Evolutionary conservation across 148 eudicot genomes (phyloP), one percentile per base, ranked within the genome.

Genomic region (Persicaria tinctoria): DNA sequence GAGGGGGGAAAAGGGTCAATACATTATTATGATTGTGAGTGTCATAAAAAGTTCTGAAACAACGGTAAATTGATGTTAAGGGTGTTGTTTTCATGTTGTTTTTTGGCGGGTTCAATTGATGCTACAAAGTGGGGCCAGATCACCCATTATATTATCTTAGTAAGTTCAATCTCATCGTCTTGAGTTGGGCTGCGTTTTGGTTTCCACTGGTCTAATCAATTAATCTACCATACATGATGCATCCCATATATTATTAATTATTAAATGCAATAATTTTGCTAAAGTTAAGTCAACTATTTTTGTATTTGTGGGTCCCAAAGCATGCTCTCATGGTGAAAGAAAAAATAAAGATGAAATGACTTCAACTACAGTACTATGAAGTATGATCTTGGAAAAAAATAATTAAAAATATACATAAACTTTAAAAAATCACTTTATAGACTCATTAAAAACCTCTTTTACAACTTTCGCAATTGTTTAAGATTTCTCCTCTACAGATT

Each of bases 221-320:
- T 23, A 62, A 44, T 62, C 68, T 9, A 62, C 45, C 68, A 3
- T 23, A 57, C 3, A 23, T 62, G 45, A 27, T 62, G 14, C 4
- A 3, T 62, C 68, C 32, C 4, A 23, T 23, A 23, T 23, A 23
- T 20, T 20, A 20, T 14, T 27, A 23, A 20, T 20, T 45, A 11
- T 27, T 63, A 38, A 66, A 66, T 38, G 70, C 70, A 66, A 66
- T 66, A 38, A 66, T 66, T 66, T 5, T 41, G 48, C 20, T 27
- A 4, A 12, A 7, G 0, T 9, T 38, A 66, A 66, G 70, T 66
- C 70, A 66, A 66, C 70, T 66, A 14, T 66, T 8, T 66, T 41
- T 18, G 63, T 2, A 32, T 57, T 7, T 14, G 32, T 17, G 8
- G 63, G 63, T 23, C 7, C 63, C 63, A 57, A 53, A 53, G 5